Conservation (phyloP, 2,329 filamentous ascomycete species). For the Cercospora janseana region DNA sequence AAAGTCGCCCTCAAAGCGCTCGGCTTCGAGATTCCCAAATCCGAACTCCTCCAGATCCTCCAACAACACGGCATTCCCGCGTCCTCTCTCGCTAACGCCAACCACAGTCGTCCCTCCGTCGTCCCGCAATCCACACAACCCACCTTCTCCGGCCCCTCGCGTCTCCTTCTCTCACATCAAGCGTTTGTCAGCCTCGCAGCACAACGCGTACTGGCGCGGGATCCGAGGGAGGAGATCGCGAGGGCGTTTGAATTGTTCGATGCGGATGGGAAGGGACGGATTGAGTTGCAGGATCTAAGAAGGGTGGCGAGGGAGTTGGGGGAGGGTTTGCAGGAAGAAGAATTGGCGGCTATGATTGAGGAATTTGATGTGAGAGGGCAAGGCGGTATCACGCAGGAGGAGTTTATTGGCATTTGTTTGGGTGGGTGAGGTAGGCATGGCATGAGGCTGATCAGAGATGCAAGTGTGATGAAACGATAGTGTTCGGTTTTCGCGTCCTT, state of each 20-base stretch:
- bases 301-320: constrained; percentile 87
- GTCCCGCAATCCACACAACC: constrained; percentile 24
- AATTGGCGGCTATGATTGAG: constrained; percentile 93
- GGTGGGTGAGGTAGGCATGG: constrained; percentile 30
- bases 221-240: constrained; percentile 86
- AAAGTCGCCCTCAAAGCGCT: constrained; percentile 94
- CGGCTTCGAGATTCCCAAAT: constrained; percentile 86
- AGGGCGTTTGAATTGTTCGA: constrained; percentile 93
- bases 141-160: constrained; percentile 49
- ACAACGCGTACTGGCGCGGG: constrained; percentile 73
- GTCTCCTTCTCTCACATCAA: constrained; percentile 69
- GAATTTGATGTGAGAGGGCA: constrained; percentile 96
- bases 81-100: constrained; percentile 25
- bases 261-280: constrained; percentile 84
- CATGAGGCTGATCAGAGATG: background rate
- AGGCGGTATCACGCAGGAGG: constrained; percentile 66
- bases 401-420: constrained; percentile 66
- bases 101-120: constrained; percentile 52
- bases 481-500: background rate
- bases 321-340: constrained; percentile 88
- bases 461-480: background rate
- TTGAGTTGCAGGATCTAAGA: constrained; percentile 82
- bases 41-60: constrained; percentile 77
- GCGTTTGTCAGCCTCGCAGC: constrained; percentile 73
- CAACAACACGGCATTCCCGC: constrained; percentile 72